These are phyloP conservation scores for Clonostachys rosea DNA, from an alignment of 2,329 filamentous ascomycete species.

Conservation along the genomic window DNA sequence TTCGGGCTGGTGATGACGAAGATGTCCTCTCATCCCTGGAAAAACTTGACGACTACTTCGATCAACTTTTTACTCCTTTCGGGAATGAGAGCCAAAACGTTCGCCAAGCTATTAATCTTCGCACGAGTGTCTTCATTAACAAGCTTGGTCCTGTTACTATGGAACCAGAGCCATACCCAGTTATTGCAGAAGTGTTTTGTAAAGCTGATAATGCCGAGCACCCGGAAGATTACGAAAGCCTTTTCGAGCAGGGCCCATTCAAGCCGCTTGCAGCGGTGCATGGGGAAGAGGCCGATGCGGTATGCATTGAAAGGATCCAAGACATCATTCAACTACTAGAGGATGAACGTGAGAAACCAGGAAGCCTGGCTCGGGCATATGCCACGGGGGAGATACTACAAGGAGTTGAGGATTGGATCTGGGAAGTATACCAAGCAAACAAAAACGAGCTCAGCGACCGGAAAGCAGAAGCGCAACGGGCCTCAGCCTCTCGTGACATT, in stretches of 20 bases:
- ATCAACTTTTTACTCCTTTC: conserved; percentile 15
- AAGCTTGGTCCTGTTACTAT: conserved; percentile 6
- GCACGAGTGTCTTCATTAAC: conserved; percentile 26
- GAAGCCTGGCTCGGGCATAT: too few species aligned
- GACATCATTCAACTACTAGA: background rate
- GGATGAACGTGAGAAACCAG: background rate
- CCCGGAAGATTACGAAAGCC: conserved; percentile 1
- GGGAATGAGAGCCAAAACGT: conserved; percentile 6
- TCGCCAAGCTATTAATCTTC: conserved; percentile 25
- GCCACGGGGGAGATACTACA: too few species aligned
- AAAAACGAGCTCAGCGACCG: too few species aligned
- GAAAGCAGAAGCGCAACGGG: too few species aligned
- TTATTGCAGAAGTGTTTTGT: conserved; percentile 23
- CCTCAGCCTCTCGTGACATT: too few species aligned
- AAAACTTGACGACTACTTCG: conserved; percentile 20
- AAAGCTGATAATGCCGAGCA: conserved; percentile 2
- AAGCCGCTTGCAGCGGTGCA: conserved; percentile 11
- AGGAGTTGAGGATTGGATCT: too few species aligned
- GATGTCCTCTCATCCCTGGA: conserved; percentile 19
- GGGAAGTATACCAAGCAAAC: too few species aligned
- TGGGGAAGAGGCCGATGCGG: conserved; percentile 7
- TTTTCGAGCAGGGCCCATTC: conserved; percentile 15
- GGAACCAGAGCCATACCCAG: conserved; percentile 6
- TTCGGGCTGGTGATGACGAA: conserved; percentile 3
- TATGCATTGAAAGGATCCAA: conserved; percentile 14